Base-by-base conservation (phyloP, 1,284 basidiomycete genomes). In the Apiotrichum gamsii region DNA sequence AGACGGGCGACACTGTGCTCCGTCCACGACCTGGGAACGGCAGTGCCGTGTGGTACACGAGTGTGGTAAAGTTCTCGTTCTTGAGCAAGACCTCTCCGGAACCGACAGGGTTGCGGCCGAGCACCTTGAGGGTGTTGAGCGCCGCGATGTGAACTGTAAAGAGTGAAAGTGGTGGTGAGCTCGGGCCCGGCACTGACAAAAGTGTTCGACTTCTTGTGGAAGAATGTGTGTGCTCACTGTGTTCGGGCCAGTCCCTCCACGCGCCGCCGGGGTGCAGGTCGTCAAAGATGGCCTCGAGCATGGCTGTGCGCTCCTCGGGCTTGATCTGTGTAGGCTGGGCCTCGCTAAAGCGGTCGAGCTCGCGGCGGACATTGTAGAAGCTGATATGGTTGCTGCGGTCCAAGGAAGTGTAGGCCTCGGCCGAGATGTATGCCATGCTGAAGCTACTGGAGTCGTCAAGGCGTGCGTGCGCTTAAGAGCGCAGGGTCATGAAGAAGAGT, bases 91-190 rank as follows among this genome's bases (percentile, higher is more conserved):
- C 73, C 45, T 76, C 72, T 19, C 40, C 41, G 9, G 88, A 87
- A 13, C 84, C 85, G 5, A 80, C 73, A 0, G 80, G 81, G 47
- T 82, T 79, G 59, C 84, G 82, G 18, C 84, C 85, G 3, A 91
- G 76, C 3, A 78, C 80, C 70, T 91, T 90, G 52, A 90, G 65
- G 0, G 85, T 81, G 29, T 80, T 73, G 2, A 91, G 73, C 15
- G 85, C 86, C n/a, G 61, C 54, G 2, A 59, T 45, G 57, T 56
- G 32, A 44, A 52, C 39, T 53, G 58, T 16, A 14, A n/a, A n/a
- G n/a, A n/a, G n/a, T n/a, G 33, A 25, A 1, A 51, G 50, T 10
- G 44, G 49, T 11, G 54, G 46, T 37, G 54, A 49, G 31, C 51
- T 43, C 23, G 44, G 50, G 5, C 39, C 47, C 5, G 23, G 47